Evolutionary conservation across 2,329 filamentous ascomycete genomes (phyloP).

Genomic region (Cryphonectria japonica): DNA sequence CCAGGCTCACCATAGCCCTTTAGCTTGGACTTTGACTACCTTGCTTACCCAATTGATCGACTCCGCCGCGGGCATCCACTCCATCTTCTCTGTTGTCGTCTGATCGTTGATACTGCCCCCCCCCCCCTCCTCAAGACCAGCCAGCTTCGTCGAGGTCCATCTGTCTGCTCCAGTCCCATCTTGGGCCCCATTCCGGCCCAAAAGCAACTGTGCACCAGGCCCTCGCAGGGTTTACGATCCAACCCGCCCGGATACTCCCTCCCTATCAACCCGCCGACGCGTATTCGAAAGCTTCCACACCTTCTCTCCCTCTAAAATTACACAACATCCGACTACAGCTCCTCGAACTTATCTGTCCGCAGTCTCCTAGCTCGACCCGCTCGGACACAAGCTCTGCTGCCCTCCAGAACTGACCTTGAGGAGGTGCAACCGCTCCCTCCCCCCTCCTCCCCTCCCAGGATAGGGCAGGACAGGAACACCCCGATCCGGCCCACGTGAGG

Average conservation of each 20-base stretch:
- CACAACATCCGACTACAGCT: neutral
- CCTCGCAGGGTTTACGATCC: slow-evolving; percentile 3
- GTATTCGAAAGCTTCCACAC: neutral
- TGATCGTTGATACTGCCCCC: neutral
- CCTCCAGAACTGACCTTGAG: neutral
- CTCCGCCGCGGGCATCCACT: neutral
- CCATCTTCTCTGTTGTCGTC: neutral
- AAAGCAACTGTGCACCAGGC: neutral
- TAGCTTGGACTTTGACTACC: neutral
- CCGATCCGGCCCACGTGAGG: slow-evolving; percentile 27
- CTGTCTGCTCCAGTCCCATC: neutral
- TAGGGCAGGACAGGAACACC: neutral
- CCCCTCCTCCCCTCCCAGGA: neutral
- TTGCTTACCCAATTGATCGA: neutral
- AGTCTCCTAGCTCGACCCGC: neutral
- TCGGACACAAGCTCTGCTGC: slow-evolving; percentile 1
- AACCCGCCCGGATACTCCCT: neutral
- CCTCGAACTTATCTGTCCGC: neutral
- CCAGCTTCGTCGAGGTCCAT: slow-evolving; percentile 5
- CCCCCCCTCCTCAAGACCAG: neutral
- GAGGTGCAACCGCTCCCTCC: neutral
- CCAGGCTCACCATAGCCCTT: neutral
- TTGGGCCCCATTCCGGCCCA: neutral
- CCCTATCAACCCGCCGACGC: neutral
- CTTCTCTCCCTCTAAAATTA: neutral